Conservation (phyloP, 2,329 filamentous ascomycete species). For the Chrysoporthe austroafricana region DNA sequence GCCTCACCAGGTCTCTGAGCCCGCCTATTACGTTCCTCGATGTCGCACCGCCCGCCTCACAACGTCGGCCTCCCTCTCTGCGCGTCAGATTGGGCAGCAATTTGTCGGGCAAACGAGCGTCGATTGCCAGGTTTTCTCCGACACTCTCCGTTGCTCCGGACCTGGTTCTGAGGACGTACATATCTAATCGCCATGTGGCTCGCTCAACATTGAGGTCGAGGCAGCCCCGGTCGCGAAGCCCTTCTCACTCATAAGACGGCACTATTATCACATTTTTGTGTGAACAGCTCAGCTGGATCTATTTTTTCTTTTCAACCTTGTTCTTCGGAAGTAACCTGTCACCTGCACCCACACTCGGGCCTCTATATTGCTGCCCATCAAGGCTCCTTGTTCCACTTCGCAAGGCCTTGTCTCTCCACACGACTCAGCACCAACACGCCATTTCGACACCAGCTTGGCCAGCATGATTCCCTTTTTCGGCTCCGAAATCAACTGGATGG, state of each 20-base stretch:
- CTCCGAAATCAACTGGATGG: background rate
- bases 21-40: background rate
- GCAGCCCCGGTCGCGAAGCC: no score
- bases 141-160: background rate
- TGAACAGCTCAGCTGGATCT: no score
- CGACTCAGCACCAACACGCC: background rate
- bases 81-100: conserved; percentile 4
- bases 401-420: background rate
- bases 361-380: background rate
- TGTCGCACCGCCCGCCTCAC: background rate
- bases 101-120: background rate
- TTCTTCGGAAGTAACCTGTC: no score
- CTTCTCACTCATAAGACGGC: no score
- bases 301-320: no score
- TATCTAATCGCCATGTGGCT: no score
- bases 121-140: background rate
- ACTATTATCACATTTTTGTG: no score
- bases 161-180: background rate
- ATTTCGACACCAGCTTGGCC: background rate
- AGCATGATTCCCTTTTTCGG: no score
- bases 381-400: background rate
- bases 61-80: background rate
- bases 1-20: background rate
- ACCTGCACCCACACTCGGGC: no score
- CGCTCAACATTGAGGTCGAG: no score